Conservation (phyloP, 2,329 filamentous ascomycete genomes). For the Xylariaceae sp. region DNA sequence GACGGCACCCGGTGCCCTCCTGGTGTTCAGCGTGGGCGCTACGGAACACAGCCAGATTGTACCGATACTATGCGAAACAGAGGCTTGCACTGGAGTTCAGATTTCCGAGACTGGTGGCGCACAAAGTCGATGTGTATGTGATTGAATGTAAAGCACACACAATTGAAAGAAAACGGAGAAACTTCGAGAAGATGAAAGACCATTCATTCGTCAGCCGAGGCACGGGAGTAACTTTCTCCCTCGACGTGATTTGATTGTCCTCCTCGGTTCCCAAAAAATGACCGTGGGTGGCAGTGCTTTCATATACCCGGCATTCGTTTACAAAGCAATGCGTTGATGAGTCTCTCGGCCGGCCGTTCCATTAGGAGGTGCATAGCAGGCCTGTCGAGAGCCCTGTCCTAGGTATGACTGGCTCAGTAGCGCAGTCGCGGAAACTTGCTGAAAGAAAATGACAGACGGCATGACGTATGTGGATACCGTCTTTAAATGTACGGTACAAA, state of each 20-base stretch:
- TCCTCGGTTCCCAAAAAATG: background rate
- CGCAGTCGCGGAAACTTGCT: background rate
- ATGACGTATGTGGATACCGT: background rate
- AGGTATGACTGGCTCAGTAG: background rate
- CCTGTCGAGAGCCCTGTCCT: background rate
- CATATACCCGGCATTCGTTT: background rate
- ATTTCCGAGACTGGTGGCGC: background rate
- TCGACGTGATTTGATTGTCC: background rate
- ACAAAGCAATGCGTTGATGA: background rate
- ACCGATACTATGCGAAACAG: background rate
- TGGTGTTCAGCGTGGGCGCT: background rate
- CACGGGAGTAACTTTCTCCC: background rate
- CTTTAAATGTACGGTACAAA: background rate
- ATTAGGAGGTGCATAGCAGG: background rate
- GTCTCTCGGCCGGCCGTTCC: background rate
- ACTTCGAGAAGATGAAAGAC: conserved; percentile 9
- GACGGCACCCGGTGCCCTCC: background rate
- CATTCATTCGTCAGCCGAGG: conserved; percentile 9
- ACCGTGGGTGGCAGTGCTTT: background rate
- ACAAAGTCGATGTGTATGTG: background rate
- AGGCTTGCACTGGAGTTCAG: background rate
- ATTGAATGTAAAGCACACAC: background rate
- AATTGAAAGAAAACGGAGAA: conserved; percentile 2
- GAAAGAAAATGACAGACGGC: background rate
- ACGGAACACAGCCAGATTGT: background rate